Conservation (phyloP, 1,284 basidiomycete species). For the Ganoderma multipileum region DNA sequence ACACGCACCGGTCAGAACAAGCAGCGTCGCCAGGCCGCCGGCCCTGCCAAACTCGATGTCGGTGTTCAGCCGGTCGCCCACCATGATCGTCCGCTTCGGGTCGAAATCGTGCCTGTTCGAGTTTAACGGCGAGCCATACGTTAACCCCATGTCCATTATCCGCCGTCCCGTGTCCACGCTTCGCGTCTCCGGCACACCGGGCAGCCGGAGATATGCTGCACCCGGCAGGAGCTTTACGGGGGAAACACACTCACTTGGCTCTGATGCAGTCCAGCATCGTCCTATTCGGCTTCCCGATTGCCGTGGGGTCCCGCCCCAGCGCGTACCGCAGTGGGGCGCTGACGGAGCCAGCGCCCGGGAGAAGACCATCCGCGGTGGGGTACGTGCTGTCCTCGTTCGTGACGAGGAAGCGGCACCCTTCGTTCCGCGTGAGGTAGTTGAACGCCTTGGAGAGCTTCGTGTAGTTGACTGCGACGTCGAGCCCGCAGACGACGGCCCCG, state of each 20-base stretch:
- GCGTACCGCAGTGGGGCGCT: conserved; percentile 85
- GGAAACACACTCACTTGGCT: conserved; percentile 75
- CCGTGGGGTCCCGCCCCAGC: conserved; percentile 73
- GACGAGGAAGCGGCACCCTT: conserved; percentile 85
- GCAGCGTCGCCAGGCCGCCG: conserved; percentile 85
- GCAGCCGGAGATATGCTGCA: background rate
- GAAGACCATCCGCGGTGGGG: conserved; percentile 81
- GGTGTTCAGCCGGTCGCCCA: conserved; percentile 94
- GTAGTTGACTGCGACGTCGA: conserved; percentile 86
- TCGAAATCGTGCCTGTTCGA: conserved; percentile 80
- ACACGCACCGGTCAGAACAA: conserved; percentile 88
- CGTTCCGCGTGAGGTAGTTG: conserved; percentile 85
- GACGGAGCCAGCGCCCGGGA: conserved; percentile 88
- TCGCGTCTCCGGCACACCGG: background rate
- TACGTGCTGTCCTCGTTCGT: conserved; percentile 96
- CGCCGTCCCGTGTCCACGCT: background rate
- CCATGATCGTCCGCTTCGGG: conserved; percentile 87
- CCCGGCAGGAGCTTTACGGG: background rate
- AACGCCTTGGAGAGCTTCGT: conserved; percentile 94
- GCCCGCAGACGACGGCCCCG: conserved; percentile 91
- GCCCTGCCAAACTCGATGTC: conserved; percentile 93
- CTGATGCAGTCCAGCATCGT: conserved; percentile 96
- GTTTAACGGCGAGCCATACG: no score
- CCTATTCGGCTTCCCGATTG: conserved; percentile 91
- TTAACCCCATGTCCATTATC: background rate